phyloP scores from a whole-genome alignment of 2,329 filamentous ascomycete genomes.

The Cadophora malorum region DNA sequence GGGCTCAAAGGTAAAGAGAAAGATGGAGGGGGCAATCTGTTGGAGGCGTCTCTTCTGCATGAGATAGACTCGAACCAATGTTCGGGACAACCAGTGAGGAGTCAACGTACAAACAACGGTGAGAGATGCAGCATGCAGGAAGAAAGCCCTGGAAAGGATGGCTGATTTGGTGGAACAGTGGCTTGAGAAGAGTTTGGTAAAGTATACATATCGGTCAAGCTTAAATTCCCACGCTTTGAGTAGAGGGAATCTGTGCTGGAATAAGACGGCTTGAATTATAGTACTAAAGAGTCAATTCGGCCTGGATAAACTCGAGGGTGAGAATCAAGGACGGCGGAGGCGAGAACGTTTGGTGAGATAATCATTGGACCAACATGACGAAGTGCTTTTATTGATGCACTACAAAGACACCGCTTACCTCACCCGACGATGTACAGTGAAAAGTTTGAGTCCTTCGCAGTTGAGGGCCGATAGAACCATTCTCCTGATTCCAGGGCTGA shows the following conservation, averaged over 20 bases:
- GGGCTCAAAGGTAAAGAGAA: background rate
- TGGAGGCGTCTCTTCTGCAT: background rate
- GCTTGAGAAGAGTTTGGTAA: background rate
- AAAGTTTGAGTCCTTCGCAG: background rate
- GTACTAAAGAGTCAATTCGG: background rate
- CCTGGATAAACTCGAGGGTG: background rate
- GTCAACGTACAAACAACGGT: background rate
- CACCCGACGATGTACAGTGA: background rate
- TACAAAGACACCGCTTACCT: background rate
- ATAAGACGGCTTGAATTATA: too few relatives aligned
- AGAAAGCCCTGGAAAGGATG: background rate
- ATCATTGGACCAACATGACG: background rate
- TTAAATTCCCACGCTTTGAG: background rate
- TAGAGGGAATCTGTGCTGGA: background rate
- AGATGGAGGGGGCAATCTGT: background rate
- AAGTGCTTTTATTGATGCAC: conserved; percentile 7
- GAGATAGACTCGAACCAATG: background rate
- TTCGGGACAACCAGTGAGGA: background rate
- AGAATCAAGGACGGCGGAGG: too few relatives aligned
- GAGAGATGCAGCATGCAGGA: conserved; percentile 1
- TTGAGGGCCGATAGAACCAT: conserved; percentile 30
- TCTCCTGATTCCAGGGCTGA: conserved; percentile 46
- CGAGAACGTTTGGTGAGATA: background rate
- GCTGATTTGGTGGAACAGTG: conserved; percentile 3
- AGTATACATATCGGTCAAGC: background rate